Evolutionary conservation across 2,329 filamentous ascomycete species (phyloP).

Genomic region (Teratosphaeria nubilosa): DNA sequence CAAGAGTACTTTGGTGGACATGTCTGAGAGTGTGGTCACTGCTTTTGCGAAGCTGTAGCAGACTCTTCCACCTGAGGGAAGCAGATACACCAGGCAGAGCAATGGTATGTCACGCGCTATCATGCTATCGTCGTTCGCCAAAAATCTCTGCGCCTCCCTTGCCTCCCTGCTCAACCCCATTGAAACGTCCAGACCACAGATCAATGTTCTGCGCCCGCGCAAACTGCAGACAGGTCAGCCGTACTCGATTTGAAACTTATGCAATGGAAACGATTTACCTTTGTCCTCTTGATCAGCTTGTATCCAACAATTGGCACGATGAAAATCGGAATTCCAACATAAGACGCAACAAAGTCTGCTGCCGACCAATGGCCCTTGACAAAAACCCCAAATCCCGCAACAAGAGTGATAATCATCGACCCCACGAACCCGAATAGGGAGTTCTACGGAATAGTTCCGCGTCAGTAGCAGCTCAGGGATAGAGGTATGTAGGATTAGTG

Average conservation of each 20-base stretch:
- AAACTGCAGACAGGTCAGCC: neutral
- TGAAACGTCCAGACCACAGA: neutral
- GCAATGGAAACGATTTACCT: neutral
- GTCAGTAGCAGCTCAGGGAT: too few relatives aligned
- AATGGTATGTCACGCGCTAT: neutral
- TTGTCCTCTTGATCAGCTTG: neutral
- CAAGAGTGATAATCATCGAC: neutral
- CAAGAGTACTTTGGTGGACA: slow-evolving; percentile 80
- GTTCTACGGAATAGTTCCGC: too few relatives aligned
- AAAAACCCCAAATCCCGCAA: neutral
- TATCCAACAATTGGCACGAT: neutral
- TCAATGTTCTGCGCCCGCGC: neutral
- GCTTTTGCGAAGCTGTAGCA: slow-evolving; percentile 23
- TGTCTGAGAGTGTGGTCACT: slow-evolving; percentile 58
- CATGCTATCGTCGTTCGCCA: neutral
- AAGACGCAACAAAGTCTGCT: neutral
- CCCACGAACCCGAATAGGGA: neutral
- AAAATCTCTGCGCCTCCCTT: neutral
- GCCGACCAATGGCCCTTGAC: neutral
- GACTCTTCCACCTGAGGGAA: neutral
- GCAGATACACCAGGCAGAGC: too few relatives aligned
- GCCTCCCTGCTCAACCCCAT: neutral
- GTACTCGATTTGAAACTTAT: neutral
- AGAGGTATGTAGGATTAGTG: too few relatives aligned
- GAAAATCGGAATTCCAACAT: neutral